Evolutionary conservation across 192 early-diverging fungal species (phyloP).

Genomic region (Coemansia sp.): DNA sequence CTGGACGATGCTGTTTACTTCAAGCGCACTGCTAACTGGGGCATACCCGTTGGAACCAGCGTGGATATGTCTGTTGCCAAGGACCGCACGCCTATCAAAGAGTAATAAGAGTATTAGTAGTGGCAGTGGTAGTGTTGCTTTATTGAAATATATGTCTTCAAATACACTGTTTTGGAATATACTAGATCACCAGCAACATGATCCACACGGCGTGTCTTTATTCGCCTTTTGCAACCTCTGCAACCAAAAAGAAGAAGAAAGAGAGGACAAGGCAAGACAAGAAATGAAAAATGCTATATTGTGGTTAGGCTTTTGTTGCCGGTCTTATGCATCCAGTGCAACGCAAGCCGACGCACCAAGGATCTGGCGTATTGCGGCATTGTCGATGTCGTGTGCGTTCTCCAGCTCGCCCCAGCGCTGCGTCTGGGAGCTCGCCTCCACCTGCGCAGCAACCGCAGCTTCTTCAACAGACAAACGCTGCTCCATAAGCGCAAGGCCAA

Average conservation of each 20-base stretch:
- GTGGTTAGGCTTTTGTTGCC: too few species aligned
- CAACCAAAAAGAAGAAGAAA: too few species aligned
- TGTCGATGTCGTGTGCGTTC: conserved; percentile 61
- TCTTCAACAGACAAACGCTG: conserved; percentile 69
- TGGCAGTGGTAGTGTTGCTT: background rate
- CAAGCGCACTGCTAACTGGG: conserved; percentile 46
- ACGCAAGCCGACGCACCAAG: conserved; percentile 72
- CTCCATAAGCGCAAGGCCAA: conserved; percentile 85
- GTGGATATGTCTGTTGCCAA: conserved; percentile 35
- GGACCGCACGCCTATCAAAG: conserved; percentile 29
- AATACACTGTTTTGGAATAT: background rate
- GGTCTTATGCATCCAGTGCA: conserved; percentile 36
- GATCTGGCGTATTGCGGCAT: conserved; percentile 63
- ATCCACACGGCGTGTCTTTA: too few species aligned
- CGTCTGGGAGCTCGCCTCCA: conserved; percentile 87
- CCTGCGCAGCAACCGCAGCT: conserved; percentile 74
- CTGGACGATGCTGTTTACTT: conserved; percentile 27
- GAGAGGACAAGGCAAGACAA: too few species aligned
- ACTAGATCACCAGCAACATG: too few species aligned
- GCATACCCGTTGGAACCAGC: conserved; percentile 32
- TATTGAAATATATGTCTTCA: background rate
- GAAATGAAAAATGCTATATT: too few species aligned
- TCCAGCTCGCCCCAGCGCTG: conserved; percentile 89
- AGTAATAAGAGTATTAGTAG: conserved; percentile 8
- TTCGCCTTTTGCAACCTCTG: too few species aligned